Evolutionary conservation across 768 basidiomycete species (phyloP).

Genomic region (Boletus patriciae): DNA sequence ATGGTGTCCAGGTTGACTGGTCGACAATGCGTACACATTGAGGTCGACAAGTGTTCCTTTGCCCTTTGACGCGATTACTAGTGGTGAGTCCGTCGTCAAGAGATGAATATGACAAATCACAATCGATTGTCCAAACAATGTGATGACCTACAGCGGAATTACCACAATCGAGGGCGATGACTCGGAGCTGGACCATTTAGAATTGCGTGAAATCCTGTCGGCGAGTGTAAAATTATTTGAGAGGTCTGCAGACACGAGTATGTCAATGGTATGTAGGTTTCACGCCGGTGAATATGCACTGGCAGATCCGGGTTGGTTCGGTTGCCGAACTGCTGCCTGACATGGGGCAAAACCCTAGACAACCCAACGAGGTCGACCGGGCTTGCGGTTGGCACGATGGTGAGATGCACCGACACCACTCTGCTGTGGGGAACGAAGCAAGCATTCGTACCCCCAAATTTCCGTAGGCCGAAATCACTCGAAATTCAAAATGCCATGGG

Average conservation of each 20-base stretch:
- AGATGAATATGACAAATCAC: neutral
- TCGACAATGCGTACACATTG: conserved; percentile 9
- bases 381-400: neutral
- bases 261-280: neutral
- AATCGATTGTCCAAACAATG: neutral
- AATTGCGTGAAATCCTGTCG: neutral
- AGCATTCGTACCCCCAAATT: too few species aligned
- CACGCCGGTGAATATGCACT: neutral
- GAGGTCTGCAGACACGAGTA: neutral
- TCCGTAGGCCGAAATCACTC: too few species aligned
- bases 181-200: too few species aligned
- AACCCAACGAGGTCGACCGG: too few species aligned
- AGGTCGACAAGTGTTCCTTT: neutral
- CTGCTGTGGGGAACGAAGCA: neutral
- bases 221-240: neutral
- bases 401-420: too few species aligned
- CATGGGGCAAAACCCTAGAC: neutral
- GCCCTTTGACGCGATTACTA: neutral
- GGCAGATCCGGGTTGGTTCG: neutral
- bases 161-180: neutral
- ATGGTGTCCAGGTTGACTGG: neutral
- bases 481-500: too few species aligned
- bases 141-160: conserved; percentile 1
- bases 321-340: neutral
- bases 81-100: neutral